Base-by-base conservation (phyloP, 345 rosid genomes). In the Citrus mangshanensis region DNA sequence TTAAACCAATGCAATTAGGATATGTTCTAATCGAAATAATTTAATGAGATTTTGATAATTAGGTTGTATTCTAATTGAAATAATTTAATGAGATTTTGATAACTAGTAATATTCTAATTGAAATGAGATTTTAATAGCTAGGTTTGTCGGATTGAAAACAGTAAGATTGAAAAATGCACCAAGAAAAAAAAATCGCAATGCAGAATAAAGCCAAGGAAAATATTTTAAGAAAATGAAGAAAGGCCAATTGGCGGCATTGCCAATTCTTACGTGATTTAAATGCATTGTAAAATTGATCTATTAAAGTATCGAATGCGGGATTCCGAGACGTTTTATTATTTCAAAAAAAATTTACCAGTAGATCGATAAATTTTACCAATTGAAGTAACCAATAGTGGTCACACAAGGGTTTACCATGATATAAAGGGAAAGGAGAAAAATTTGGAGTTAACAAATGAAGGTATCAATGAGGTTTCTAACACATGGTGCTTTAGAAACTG, bases 121-220 rank as follows among this genome's bases (percentile, higher is more conserved):
- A 40, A 40, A 40, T 40, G 46, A 9, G 3, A 9, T 40, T 40
- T 40, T 40, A 9, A 9, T 40, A 9, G 10, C 3, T 9, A 40
- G 3, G 13, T 40, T 9, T 9, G 13, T 40, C 4, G 76, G 18
- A 40, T 56, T 62, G 0, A 60, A 68, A 13, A 3, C 30, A 34
- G 68, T 80, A 38, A 64, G 68, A 71, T 38, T 54, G 59, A 30
- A 63, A 60, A 76, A 68, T 14, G 59, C 38, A 59, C 68, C 46
- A 27, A 27, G 76, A 74, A 84, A 51, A 54, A 5, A 14, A 49
- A 49, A 49, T 12, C 19, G 55, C 6, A 49, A 14, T 13, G 19
- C 19, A 14, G 55, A 14, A 49, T 54, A 54, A 54, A 75, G 72
- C 64, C 68, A 62, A 79, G 21, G 10, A 61, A 30, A 28, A n/a